These are phyloP conservation scores for Caloboletus firmus DNA, from an alignment of 1,284 basidiomycete species.

Conservation along the genomic window DNA sequence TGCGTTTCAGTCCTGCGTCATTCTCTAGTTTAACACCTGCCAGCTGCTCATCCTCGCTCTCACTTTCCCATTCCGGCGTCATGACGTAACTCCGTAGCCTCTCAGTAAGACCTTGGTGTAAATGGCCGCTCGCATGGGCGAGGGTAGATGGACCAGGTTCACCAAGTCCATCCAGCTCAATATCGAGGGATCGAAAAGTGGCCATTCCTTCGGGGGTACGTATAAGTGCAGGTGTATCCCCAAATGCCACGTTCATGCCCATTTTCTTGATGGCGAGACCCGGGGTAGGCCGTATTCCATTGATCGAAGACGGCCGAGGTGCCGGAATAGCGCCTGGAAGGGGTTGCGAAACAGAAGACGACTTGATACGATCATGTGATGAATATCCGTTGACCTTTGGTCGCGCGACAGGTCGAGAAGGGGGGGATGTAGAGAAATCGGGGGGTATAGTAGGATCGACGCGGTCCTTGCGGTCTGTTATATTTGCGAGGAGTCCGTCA, in stretches of 20 bases:
- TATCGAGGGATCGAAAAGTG: slow-evolving; percentile 57
- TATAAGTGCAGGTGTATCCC: slow-evolving; percentile 68
- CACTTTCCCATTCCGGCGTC: slow-evolving; percentile 43
- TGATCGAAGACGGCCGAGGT: slow-evolving; percentile 14
- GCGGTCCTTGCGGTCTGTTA: slow-evolving; percentile 85
- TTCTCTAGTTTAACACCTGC: slow-evolving; percentile 38
- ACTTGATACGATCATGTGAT: slow-evolving; percentile 23
- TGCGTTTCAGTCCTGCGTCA: slow-evolving; percentile 59
- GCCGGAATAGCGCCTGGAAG: slow-evolving; percentile 1
- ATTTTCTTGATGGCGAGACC: slow-evolving; percentile 14
- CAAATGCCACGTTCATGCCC: slow-evolving; percentile 48
- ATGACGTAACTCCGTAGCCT: slow-evolving; percentile 35
- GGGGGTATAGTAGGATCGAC: slow-evolving; percentile 53
- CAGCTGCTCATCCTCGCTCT: slow-evolving; percentile 37
- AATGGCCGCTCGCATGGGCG: slow-evolving; percentile 30
- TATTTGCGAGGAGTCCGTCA: slow-evolving; percentile 80
- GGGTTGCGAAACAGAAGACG: slow-evolving; percentile 11
- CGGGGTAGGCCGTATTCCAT: slow-evolving; percentile 18
- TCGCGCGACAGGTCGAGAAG: slow-evolving; percentile 27
- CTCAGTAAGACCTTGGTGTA: slow-evolving; percentile 18
- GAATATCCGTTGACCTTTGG: slow-evolving; percentile 33
- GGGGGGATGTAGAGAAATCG: slow-evolving; percentile 24
- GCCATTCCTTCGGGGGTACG: slow-evolving; percentile 80
- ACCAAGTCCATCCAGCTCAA: slow-evolving; percentile 37
- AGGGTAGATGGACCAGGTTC: slow-evolving; percentile 36